Evolutionary conservation across 2,329 filamentous ascomycete genomes (phyloP).

Genomic region (Diatrype stigma): DNA sequence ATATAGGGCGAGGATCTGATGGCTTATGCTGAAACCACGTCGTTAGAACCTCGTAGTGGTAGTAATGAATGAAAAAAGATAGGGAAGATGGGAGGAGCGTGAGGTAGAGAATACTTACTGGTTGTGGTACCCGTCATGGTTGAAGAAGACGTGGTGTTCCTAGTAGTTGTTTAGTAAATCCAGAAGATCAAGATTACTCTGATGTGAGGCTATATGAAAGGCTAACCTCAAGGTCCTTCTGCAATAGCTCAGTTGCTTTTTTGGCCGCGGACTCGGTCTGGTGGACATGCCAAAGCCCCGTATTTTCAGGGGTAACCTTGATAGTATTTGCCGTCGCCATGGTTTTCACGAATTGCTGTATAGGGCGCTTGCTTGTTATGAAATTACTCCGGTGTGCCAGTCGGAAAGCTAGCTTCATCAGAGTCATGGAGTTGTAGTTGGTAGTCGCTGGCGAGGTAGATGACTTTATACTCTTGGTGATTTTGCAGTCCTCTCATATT

Average conservation of each 20-base stretch:
- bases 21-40: constrained; percentile 48
- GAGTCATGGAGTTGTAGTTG: background rate
- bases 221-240: constrained; percentile 64
- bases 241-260: constrained; percentile 63
- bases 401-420: background rate
- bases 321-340: constrained; percentile 49
- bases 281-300: constrained; percentile 44
- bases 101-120: constrained; percentile 47
- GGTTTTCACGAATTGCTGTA: constrained; percentile 4
- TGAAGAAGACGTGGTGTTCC: constrained; percentile 77
- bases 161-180: constrained; percentile 13
- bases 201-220: too few relatives aligned
- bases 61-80: too few relatives aligned
- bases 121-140: constrained; percentile 71
- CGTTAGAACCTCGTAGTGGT: constrained; percentile 5
- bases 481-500: background rate
- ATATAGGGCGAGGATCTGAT: constrained; percentile 73
- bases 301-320: constrained; percentile 42
- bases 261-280: constrained; percentile 56
- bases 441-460: background rate
- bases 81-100: too few relatives aligned
- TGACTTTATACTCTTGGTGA: background rate
- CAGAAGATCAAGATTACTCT: too few relatives aligned
- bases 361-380: background rate
- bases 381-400: background rate